A percentile compares a stretch with the other conserved stretches of the same genome.
Evolutionary conservation across 2,329 filamentous ascomycete species (phyloP).

Genomic region (Aspergillus terreus): DNA sequence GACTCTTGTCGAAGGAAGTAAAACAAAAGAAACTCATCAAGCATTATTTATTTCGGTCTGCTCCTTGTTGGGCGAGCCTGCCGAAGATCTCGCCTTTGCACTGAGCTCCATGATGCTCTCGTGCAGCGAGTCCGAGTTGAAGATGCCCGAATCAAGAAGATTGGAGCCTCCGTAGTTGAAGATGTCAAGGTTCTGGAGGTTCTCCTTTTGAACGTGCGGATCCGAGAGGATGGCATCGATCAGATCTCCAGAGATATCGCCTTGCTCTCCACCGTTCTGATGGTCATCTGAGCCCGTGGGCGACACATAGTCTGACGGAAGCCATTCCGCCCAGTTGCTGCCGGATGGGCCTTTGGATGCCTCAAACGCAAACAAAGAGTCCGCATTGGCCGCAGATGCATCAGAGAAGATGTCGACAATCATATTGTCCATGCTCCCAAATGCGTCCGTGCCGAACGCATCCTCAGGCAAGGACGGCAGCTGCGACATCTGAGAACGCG

Average conservation of each 20-base stretch:
- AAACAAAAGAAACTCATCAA: conserved; percentile 17
- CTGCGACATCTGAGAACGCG: conserved; percentile 15
- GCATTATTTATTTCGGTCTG: conserved; percentile 10
- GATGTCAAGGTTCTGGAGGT: conserved; percentile 24
- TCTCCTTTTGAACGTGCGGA: conserved; percentile 26
- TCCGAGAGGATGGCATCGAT: conserved; percentile 36
- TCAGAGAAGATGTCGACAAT: conserved; percentile 38
- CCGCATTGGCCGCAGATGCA: conserved; percentile 18
- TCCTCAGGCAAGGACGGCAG: conserved; percentile 19
- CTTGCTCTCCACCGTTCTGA: conserved; percentile 7
- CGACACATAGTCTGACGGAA: conserved; percentile 34
- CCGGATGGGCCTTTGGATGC: conserved; percentile 18
- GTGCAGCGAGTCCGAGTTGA: conserved; percentile 32
- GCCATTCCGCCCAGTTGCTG: conserved; percentile 36
- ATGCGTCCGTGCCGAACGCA: conserved; percentile 22
- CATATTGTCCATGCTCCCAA: conserved; percentile 32
- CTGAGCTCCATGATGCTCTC: conserved; percentile 20
- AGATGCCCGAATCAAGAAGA: conserved; percentile 34
- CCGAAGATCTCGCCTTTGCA: conserved; percentile 18
- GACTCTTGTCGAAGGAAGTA: conserved; percentile 2
- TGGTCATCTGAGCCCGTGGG: conserved; percentile 25
- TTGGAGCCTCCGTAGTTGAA: conserved; percentile 28
- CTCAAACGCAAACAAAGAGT: conserved; percentile 28
- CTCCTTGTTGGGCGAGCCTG: conserved; percentile 13
- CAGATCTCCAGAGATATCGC: conserved; percentile 26